Evolutionary conservation across 495 filamentous ascomycete species (phyloP).

Genomic region (Echria macrotheca): DNA sequence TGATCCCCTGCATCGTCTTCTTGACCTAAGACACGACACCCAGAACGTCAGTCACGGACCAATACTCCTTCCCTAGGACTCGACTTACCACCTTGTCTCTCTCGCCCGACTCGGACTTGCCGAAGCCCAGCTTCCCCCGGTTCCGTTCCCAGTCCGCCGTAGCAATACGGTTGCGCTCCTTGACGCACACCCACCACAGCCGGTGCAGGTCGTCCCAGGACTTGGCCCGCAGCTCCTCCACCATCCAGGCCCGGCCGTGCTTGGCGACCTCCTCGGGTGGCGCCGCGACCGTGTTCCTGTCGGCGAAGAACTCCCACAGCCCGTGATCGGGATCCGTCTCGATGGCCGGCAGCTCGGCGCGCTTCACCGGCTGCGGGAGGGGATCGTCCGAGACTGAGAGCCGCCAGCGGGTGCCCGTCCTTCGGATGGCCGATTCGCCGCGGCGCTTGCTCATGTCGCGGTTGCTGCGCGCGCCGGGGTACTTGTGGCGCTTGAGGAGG

Average conservation of each 20-base stretch:
- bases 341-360: slow-evolving; percentile 51
- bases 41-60: slow-evolving; percentile 4
- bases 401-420: slow-evolving; percentile 67
- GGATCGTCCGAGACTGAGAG: slow-evolving; percentile 63
- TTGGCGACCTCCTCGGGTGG: slow-evolving; percentile 60
- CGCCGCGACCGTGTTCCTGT: slow-evolving; percentile 54
- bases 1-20: slow-evolving; percentile 70
- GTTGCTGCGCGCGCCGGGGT: slow-evolving; percentile 34
- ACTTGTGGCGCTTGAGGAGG: slow-evolving; percentile 32
- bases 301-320: slow-evolving; percentile 88
- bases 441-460: slow-evolving; percentile 63
- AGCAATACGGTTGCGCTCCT: slow-evolving; percentile 86
- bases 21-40: slow-evolving; percentile 46
- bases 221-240: slow-evolving; percentile 82
- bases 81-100: slow-evolving; percentile 59
- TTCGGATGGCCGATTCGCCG: slow-evolving; percentile 72
- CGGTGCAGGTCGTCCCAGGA: slow-evolving; percentile 89
- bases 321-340: slow-evolving; percentile 70
- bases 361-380: slow-evolving; percentile 69
- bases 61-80: background rate
- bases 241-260: slow-evolving; percentile 77
- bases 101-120: slow-evolving; percentile 53
- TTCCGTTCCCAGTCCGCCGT: slow-evolving; percentile 64
- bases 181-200: slow-evolving; percentile 92
- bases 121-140: slow-evolving; percentile 61